phyloP scores from a whole-genome alignment of 495 filamentous ascomycete species.

The Aspergillus panamensis region DNA sequence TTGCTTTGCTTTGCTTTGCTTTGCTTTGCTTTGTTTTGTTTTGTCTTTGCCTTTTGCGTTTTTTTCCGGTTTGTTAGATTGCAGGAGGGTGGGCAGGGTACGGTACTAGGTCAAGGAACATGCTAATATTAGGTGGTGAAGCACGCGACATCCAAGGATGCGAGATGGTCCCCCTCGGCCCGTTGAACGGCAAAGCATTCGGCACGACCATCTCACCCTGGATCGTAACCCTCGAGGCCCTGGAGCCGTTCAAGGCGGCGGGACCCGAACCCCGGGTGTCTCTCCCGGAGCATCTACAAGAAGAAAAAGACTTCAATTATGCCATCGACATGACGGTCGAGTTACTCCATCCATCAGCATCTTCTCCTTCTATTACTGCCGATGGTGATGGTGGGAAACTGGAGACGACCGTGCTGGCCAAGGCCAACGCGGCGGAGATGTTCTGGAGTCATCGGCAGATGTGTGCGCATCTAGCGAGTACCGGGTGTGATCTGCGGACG shows the following conservation, averaged over 20 bases:
- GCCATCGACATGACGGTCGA: conserved; percentile 67
- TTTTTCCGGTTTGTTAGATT: too few species aligned
- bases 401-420: conserved; percentile 53
- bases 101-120: too few species aligned
- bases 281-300: conserved; percentile 60
- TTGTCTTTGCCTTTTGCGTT: background rate
- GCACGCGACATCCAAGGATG: conserved; percentile 36
- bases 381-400: conserved; percentile 52
- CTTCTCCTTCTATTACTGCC: too few species aligned
- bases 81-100: too few species aligned
- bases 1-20: background rate
- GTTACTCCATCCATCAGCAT: conserved; percentile 1
- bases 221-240: conserved; percentile 75
- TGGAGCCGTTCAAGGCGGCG: conserved; percentile 54
- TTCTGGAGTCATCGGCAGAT: conserved; percentile 85
- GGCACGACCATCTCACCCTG: conserved; percentile 76
- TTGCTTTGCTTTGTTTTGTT: background rate
- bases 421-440: conserved; percentile 59
- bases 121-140: conserved; percentile 5
- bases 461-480: conserved; percentile 76
- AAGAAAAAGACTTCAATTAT: conserved; percentile 56
- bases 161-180: conserved; percentile 38
- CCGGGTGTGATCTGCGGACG: conserved; percentile 67
- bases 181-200: conserved; percentile 70
- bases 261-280: conserved; percentile 54